A percentile compares a stretch with the other conserved stretches of the same genome.
Evolutionary conservation across 2,329 filamentous ascomycete genomes (phyloP).

Genomic region (Hypoxylon sp.): DNA sequence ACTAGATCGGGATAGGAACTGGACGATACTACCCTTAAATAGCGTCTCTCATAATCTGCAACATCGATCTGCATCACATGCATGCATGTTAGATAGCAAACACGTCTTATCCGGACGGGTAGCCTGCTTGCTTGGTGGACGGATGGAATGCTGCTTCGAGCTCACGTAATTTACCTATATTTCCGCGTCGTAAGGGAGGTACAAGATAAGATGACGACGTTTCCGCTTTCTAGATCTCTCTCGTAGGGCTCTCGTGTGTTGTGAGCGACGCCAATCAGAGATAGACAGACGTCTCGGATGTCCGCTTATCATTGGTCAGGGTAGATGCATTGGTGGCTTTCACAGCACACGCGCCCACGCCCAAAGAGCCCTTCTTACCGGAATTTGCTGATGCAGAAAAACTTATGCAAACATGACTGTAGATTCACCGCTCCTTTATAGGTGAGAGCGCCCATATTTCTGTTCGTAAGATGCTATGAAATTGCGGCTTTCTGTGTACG

Average conservation of each 20-base stretch:
- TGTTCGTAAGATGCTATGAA: background rate
- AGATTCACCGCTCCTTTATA: constrained; percentile 40
- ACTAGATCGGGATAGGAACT: background rate
- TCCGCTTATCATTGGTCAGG: constrained; percentile 32
- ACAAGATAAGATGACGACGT: constrained; percentile 37
- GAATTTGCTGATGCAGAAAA: constrained; percentile 19
- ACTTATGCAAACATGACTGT: constrained; percentile 20
- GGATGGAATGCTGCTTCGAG: constrained; percentile 10
- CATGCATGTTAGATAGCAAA: constrained; percentile 2
- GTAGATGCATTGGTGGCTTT: constrained; percentile 11
- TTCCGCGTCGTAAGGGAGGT: background rate
- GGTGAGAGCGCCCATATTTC: background rate
- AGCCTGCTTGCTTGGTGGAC: constrained; percentile 7
- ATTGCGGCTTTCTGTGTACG: constrained; percentile 18
- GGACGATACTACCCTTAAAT: constrained; percentile 23
- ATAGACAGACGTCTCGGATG: background rate
- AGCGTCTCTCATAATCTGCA: constrained; percentile 2
- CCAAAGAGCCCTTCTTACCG: background rate
- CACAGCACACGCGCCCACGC: background rate
- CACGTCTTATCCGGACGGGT: background rate
- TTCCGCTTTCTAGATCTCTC: background rate
- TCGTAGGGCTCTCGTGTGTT: constrained; percentile 5
- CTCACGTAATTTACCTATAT: constrained; percentile 35
- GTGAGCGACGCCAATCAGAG: constrained; percentile 27
- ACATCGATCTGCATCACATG: background rate